Evolutionary conservation across 768 basidiomycete genomes (phyloP), one percentile per base, ranked within the genome.

Genomic region (Mycena kentingensis): DNA sequence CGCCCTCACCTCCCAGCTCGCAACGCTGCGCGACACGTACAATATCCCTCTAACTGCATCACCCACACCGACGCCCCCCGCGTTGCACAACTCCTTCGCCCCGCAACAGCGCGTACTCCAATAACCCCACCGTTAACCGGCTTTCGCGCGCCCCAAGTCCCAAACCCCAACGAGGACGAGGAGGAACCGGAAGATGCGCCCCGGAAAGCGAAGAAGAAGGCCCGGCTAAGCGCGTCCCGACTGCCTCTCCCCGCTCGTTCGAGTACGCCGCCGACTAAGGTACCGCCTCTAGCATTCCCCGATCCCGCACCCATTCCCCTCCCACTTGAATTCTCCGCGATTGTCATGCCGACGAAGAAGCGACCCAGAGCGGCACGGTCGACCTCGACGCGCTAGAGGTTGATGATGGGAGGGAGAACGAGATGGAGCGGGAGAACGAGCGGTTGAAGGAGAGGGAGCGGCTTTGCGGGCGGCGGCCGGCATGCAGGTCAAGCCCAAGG

Each of bases 1-100:
- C 29, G 78, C 70, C 58, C 74, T 92, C 58, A 79, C 84, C 54
- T 84, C 84, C 65, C 87, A 86, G 38, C 73, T 91, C 32, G 73
- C 70, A 24, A 75, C 79, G 46, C 77, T 91, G 37, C 86, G 88
- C 47, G 78, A 85, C 58, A 79, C 84, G 6, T 73, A 84, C 59
- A 76, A 77, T 63, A 76, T 83, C 36, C 51, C 57, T 16, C 22
- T 48, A 21, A 54, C 45, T 26, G 51, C 51, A 42, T 53, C 55
- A 32, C 31, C 57, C 48, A 39, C 55, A 19, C 51, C 55, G 35
- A 55, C 62, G 13, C 46, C 59, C 43, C n/a, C 57, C 57, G 29
- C 57, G 53, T 25, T 38, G 51, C 10, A 37, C 48, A 21, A 51
- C 45, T 19, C n/a, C 47, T 18, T 52, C 57, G 3, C 57, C 53